Evolutionary conservation across 1,284 basidiomycete genomes (phyloP), one percentile per base, ranked within the genome.

Genomic region (Phellopilus nigrolimitatus): DNA sequence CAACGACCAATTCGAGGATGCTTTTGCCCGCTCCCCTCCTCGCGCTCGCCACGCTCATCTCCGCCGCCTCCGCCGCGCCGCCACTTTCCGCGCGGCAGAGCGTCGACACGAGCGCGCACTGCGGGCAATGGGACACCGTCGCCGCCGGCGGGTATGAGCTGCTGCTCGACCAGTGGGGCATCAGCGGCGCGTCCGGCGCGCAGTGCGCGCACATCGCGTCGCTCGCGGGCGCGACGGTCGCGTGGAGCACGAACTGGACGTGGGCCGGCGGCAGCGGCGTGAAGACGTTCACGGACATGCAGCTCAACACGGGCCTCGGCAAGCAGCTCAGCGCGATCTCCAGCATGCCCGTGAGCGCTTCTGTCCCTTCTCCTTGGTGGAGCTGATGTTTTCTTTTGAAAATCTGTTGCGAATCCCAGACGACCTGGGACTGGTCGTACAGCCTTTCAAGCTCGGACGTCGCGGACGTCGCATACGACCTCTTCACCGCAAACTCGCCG

Each of bases 211-310:
- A 69, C 27, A 56, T 84, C 59, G 65, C 64, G 1, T 76, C 73
- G 15, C 51, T 76, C 55, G 68, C 64, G 48, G 78, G 72, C 1
- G 68, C 59, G 22, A 75, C 64, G 2, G 59, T 81, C 36, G 64
- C 71, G 0, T 84, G 82, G 82, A 69, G 62, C 60, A 78, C 72
- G 30, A 71, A 61, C 0, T 84, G 76, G 75, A 69, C 56, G 1
- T 85, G 82, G 82, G 60, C 53, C 1, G 80, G 78, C 27, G 76
- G 72, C 4, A 65, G 56, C 24, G 68, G 71, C 22, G 71, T 85
- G 49, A 84, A 83, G 71, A 82, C 76, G 60, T 85, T 73, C 65
- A 71, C 79, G 33, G 79, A 84, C 62, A 67, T 81, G 19, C 70
- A 76, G 55, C 69, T 78, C 28, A 72, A 82, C 60, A 53, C 49